Percentiles rank a stretch among this genome's conserved stretches.
Conservation (phyloP, 495 filamentous ascomycete species). For the Tuber indicum region DNA sequence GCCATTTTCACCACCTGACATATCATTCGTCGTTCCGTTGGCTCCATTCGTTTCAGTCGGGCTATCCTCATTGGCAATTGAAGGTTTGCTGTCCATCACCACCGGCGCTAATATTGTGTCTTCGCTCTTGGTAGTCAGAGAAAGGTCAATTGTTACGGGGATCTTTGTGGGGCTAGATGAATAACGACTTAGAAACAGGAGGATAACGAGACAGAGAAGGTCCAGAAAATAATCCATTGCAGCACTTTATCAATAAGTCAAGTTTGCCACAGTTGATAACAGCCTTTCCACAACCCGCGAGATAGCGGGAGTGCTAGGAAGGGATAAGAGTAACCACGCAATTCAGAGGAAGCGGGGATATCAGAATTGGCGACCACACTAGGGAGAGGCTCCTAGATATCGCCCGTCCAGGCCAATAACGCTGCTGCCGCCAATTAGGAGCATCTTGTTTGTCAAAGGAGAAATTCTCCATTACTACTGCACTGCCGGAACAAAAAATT, state of each 20-base stretch:
- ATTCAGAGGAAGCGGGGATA: neutral
- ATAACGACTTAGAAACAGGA: conserved; percentile 5
- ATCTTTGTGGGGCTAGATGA: neutral
- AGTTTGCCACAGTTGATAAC: neutral
- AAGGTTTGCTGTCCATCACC: neutral
- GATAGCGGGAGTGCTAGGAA: neutral
- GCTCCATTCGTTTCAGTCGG: neutral
- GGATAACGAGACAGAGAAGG: conserved; percentile 12
- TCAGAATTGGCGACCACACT: neutral
- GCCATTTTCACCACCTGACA: neutral
- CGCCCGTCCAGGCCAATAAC: neutral
- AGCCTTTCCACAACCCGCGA: neutral
- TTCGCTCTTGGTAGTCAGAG: neutral
- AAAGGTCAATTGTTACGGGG: neutral
- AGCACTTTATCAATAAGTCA: neutral
- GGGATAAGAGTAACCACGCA: neutral
- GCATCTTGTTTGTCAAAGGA: conserved; percentile 6
- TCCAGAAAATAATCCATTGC: conserved; percentile 17
- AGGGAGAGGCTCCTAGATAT: conserved; percentile 1
- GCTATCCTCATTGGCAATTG: neutral
- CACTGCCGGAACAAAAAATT: neutral
- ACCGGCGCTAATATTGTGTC: neutral
- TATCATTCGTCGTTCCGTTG: neutral
- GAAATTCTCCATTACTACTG: conserved; percentile 11
- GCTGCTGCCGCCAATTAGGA: conserved; percentile 2